Conservation (phyloP, 352 stramenopile genomes). For the Pythium utonaiense region DNA sequence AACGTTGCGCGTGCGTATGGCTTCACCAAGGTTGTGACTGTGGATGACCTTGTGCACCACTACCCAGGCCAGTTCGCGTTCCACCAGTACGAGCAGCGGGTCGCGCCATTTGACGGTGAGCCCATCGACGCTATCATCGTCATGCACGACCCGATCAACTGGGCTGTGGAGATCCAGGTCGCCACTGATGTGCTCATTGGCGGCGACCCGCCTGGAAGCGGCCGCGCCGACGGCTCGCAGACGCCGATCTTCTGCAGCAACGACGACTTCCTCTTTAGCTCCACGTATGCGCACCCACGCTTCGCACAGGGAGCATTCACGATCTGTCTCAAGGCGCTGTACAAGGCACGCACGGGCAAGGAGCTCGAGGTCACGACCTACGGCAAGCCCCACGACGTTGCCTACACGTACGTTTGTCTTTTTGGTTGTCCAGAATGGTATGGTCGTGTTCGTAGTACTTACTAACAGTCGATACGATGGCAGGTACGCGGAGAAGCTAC, state of each 20-base stretch:
- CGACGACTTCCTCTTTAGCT: slow-evolving; percentile 87
- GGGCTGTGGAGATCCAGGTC: slow-evolving; percentile 87
- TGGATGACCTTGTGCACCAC: slow-evolving; percentile 69
- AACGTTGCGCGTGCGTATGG: slow-evolving; percentile 72
- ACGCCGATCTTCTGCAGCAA: slow-evolving; percentile 87
- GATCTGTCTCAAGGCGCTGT: slow-evolving; percentile 67
- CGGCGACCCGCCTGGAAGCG: slow-evolving; percentile 64
- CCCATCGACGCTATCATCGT: slow-evolving; percentile 85
- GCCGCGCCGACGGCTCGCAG: slow-evolving; percentile 44
- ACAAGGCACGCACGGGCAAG: slow-evolving; percentile 63
- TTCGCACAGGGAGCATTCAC: slow-evolving; percentile 86
- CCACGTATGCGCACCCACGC: slow-evolving; percentile 70
- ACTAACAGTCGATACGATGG: neutral
- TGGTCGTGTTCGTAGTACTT: neutral
- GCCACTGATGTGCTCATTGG: slow-evolving; percentile 86
- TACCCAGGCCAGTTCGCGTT: slow-evolving; percentile 83
- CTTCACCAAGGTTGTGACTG: slow-evolving; percentile 79
- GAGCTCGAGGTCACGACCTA: slow-evolving; percentile 70
- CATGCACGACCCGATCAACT: slow-evolving; percentile 90
- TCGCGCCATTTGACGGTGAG: slow-evolving; percentile 57
- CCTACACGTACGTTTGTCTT: slow-evolving; percentile 62
- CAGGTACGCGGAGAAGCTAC: slow-evolving; percentile 63
- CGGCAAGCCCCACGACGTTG: slow-evolving; percentile 79
- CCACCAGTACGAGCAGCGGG: slow-evolving; percentile 51
- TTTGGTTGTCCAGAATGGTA: neutral